Conservation (phyloP, 2,329 filamentous ascomycete species). For the Fusarium solani-melongenae region DNA sequence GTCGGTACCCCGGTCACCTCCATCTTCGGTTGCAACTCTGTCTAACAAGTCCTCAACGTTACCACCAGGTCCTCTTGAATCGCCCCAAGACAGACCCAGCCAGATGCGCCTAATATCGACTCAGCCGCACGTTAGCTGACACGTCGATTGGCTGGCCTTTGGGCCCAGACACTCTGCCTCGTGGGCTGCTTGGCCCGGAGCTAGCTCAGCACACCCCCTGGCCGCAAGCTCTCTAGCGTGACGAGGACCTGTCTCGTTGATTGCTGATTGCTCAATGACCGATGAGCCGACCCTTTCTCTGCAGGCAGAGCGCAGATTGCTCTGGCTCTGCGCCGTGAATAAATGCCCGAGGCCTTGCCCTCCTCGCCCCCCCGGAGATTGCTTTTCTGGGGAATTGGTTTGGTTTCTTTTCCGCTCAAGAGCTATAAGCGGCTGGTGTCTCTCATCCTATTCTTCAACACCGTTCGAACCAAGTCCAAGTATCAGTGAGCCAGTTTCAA, state of each 20-base stretch:
- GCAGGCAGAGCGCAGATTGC: slow-evolving; percentile 15
- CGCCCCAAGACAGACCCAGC: slow-evolving; percentile 6
- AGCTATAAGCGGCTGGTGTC: slow-evolving; percentile 17
- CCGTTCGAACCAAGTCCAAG: background rate
- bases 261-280: slow-evolving; percentile 22
- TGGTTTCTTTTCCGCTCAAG: slow-evolving; percentile 2
- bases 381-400: slow-evolving; percentile 13
- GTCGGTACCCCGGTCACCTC: slow-evolving; percentile 12
- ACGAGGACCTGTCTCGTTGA: background rate
- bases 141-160: slow-evolving; percentile 27
- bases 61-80: slow-evolving; percentile 11
- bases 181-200: slow-evolving; percentile 26
- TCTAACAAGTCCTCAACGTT: slow-evolving; percentile 20
- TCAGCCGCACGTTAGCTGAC: slow-evolving; percentile 39
- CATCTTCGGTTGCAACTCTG: slow-evolving; percentile 8
- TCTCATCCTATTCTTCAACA: background rate
- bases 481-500: slow-evolving; percentile 14
- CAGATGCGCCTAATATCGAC: slow-evolving; percentile 23
- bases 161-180: slow-evolving; percentile 33
- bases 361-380: slow-evolving; percentile 1
- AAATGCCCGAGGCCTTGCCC: slow-evolving; percentile 27
- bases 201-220: slow-evolving; percentile 11
- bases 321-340: slow-evolving; percentile 13
- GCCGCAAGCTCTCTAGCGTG: slow-evolving; percentile 37
- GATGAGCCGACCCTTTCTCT: slow-evolving; percentile 27